Conservation (phyloP, 2,329 filamentous ascomycete species). For the Rutstroemia sp. region DNA sequence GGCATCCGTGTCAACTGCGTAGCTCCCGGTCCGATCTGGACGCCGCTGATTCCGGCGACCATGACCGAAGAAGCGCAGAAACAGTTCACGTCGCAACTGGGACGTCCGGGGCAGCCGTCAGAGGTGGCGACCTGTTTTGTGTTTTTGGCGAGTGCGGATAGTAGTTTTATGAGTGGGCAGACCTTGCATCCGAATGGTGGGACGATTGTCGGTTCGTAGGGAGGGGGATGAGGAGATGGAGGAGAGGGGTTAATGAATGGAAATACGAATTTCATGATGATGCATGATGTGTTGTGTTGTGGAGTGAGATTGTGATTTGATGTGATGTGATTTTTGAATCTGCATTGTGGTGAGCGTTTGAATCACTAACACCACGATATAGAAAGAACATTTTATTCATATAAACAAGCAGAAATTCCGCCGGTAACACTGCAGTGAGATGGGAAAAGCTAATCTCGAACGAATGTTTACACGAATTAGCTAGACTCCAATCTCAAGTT, state of each 20-base stretch:
- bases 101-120: constrained; percentile 68
- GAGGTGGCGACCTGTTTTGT: constrained; percentile 79
- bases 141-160: constrained; percentile 70
- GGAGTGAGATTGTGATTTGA: too few species aligned
- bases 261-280: too few species aligned
- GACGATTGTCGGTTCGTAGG: constrained; percentile 39
- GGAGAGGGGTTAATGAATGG: background rate
- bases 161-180: constrained; percentile 68
- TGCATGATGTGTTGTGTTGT: too few species aligned
- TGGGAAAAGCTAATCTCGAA: too few species aligned
- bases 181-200: constrained; percentile 58
- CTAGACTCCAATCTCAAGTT: too few species aligned
- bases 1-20: constrained; percentile 73
- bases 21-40: constrained; percentile 74
- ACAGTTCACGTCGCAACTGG: constrained; percentile 67
- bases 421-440: too few species aligned
- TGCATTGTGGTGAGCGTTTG: too few species aligned
- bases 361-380: too few species aligned
- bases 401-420: too few species aligned
- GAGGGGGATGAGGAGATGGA: background rate
- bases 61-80: constrained; percentile 66
- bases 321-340: too few species aligned
- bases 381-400: too few species aligned
- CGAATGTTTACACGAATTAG: too few species aligned
- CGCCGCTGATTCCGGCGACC: constrained; percentile 64